These are phyloP conservation scores for Fulvia fulva DNA, from an alignment of 2,329 filamentous ascomycete genomes.

Conservation along the genomic window DNA sequence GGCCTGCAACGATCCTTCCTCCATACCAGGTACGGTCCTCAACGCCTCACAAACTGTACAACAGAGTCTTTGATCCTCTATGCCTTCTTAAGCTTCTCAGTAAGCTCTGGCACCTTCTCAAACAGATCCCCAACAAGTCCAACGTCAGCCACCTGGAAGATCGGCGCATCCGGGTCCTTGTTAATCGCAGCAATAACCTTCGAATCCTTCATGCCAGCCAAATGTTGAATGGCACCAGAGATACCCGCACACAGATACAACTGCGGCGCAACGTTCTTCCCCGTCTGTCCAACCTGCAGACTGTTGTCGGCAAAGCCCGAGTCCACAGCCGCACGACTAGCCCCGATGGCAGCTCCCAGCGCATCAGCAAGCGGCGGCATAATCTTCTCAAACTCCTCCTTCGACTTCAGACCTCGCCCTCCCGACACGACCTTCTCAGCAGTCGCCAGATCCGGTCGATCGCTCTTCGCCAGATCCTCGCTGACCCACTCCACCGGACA, in stretches of 20 bases:
- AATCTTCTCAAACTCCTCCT: constrained; percentile 91
- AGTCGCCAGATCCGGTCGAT: constrained; percentile 89
- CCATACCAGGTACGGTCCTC: neutral
- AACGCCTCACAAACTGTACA: constrained; percentile 3
- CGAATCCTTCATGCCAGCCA: constrained; percentile 99
- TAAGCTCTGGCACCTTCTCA: constrained; percentile 91
- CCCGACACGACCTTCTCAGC: constrained; percentile 87
- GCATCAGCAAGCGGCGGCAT: constrained; percentile 91
- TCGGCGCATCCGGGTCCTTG: constrained; percentile 94
- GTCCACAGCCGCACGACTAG: constrained; percentile 91
- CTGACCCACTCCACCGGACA: constrained; percentile 82
- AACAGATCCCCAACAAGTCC: constrained; percentile 94
- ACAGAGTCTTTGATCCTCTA: constrained; percentile 3
- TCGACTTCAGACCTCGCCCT: constrained; percentile 91
- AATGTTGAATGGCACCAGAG: constrained; percentile 93
- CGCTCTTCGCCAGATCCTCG: constrained; percentile 87
- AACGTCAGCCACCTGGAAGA: constrained; percentile 97
- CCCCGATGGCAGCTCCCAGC: constrained; percentile 91
- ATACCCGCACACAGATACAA: constrained; percentile 95
- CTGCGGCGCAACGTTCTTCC: constrained; percentile 96
- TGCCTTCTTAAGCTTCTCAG: constrained; percentile 75
- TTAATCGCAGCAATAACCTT: constrained; percentile 99
- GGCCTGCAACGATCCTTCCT: neutral
- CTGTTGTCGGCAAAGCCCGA: constrained; percentile 98
- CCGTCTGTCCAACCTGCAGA: constrained; percentile 95